Evolutionary conservation across 176 grass and related monocot species (phyloP).

Genomic region (Zea mays): Zm-B73-REFERENCE-NAM-5.0 NC_050098.1:204408501-204409000

Average conservation of each 20-base stretch:
- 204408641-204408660: background rate
- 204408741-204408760: background rate
- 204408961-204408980: constrained; percentile 28
- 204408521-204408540: constrained; percentile 20
- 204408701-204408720: constrained; percentile 25
- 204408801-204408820: constrained; percentile 99
- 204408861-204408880: background rate
- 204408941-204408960: constrained; percentile 20
- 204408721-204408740: constrained; percentile 1
- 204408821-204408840: constrained; percentile 75
- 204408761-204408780: constrained; percentile 28
- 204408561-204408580: constrained; percentile 1
- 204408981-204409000: constrained; percentile 5
- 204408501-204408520: background rate
- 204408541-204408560: constrained; percentile 9
- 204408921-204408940: background rate
- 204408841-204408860: constrained; percentile 20
- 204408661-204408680: constrained; percentile 16
- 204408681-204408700: constrained; percentile 14
- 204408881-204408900: constrained; percentile 15
- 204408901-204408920: constrained; percentile 22
- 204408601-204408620: background rate
- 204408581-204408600: constrained; percentile 1
- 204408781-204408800: constrained; percentile 83
- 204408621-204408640: background rate